Evolutionary conservation across 352 stramenopile genomes (phyloP).

Genomic region (Globisporangium barbulae): DNA sequence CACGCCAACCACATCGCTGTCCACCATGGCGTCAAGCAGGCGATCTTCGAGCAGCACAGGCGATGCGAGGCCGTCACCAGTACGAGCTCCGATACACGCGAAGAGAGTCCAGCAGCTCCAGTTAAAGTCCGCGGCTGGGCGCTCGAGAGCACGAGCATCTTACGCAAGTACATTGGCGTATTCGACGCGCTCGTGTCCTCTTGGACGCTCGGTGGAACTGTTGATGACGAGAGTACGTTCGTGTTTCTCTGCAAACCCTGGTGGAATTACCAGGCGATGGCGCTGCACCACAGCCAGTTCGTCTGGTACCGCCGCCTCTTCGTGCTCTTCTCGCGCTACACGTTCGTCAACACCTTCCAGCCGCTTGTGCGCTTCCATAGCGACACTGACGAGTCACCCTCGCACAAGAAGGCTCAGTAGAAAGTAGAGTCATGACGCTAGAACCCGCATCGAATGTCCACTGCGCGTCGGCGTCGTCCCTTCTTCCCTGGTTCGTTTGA

Average conservation of each 20-base stretch:
- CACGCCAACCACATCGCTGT: slow-evolving; percentile 93
- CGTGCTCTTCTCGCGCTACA: slow-evolving; percentile 95
- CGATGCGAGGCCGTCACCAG: slow-evolving; percentile 25
- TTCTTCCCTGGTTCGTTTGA: slow-evolving; percentile 5
- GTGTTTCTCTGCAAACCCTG: slow-evolving; percentile 55
- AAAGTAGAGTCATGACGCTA: slow-evolving; percentile 13
- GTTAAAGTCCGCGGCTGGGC: slow-evolving; percentile 47
- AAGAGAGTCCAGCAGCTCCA: neutral
- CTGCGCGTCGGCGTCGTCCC: slow-evolving; percentile 38
- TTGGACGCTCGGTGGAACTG: slow-evolving; percentile 18
- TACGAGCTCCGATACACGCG: neutral
- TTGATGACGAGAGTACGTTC: slow-evolving; percentile 27
- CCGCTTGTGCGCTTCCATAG: slow-evolving; percentile 22
- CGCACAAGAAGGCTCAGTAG: slow-evolving; percentile 31
- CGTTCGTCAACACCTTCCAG: slow-evolving; percentile 90
- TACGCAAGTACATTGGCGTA: slow-evolving; percentile 88
- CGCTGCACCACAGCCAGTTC: slow-evolving; percentile 92
- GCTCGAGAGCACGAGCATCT: slow-evolving; percentile 68
- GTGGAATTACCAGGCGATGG: slow-evolving; percentile 91
- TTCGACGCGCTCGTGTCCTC: slow-evolving; percentile 64
- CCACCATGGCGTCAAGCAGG: slow-evolving; percentile 51
- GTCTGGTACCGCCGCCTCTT: slow-evolving; percentile 97
- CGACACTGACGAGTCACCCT: neutral
- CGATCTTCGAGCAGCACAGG: slow-evolving; percentile 39
- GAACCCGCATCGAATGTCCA: slow-evolving; percentile 42